Percentiles rank a stretch among this genome's conserved stretches.
Evolutionary conservation across 305 asterid genomes (phyloP).

Genomic region (Fraxinus latifolia): DNA sequence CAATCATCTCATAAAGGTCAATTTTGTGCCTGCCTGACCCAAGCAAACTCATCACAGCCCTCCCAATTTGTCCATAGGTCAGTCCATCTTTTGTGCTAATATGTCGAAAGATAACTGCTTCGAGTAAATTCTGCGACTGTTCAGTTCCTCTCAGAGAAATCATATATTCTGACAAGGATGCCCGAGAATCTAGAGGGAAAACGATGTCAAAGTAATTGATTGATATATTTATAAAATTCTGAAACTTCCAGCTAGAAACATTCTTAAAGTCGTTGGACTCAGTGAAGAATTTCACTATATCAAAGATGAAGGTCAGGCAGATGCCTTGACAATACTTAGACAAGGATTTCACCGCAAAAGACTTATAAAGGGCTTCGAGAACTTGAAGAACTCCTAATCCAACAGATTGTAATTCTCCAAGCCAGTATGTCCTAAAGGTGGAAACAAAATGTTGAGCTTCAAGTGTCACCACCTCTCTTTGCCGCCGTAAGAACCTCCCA

Average conservation of each 20-base stretch:
- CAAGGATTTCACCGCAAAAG: neutral
- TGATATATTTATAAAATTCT: conserved; percentile 18
- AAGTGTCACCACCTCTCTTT: conserved; percentile 22
- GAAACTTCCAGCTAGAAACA: conserved; percentile 23
- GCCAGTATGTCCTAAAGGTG: conserved; percentile 47
- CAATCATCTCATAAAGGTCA: conserved; percentile 27
- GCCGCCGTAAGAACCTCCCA: conserved; percentile 22
- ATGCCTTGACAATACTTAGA: conserved; percentile 32
- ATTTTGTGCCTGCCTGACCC: conserved; percentile 35
- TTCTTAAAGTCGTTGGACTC: conserved; percentile 15
- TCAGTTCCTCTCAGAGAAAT: conserved; percentile 43
- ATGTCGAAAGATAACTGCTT: conserved; percentile 28
- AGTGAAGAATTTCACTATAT: conserved; percentile 29
- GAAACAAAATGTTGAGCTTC: conserved; percentile 40
- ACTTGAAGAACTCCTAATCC: conserved; percentile 46
- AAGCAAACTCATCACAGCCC: conserved; percentile 42
- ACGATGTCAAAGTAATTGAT: conserved; percentile 29
- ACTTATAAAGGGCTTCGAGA: conserved; percentile 34
- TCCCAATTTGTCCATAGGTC: conserved; percentile 48
- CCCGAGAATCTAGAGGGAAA: conserved; percentile 46
- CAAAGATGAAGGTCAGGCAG: conserved; percentile 39
- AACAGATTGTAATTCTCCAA: conserved; percentile 33
- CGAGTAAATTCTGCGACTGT: conserved; percentile 37
- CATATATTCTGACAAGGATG: conserved; percentile 37
- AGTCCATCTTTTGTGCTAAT: conserved; percentile 8